phyloP scores from a whole-genome alignment of 345 rosid species.

The Draba incana region DNA sequence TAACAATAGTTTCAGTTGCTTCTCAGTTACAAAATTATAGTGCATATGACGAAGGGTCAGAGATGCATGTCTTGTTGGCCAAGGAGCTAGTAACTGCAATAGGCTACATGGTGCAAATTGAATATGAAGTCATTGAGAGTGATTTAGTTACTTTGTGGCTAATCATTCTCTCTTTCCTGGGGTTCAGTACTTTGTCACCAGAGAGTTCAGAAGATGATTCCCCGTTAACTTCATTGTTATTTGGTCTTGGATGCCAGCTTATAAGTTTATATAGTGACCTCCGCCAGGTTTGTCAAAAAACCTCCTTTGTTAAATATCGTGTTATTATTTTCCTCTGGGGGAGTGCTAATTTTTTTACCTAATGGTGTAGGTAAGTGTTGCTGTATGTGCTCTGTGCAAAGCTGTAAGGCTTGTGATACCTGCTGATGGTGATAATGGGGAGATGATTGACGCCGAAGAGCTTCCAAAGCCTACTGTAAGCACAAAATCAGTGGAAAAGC shows the following conservation, averaged over 20 bases:
- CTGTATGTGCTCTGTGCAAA: constrained; percentile 68
- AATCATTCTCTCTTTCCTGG: constrained; percentile 61
- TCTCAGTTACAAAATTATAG: constrained; percentile 43
- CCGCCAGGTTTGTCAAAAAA: constrained; percentile 74
- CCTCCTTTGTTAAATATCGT: not conserved
- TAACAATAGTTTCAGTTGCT: constrained; percentile 55
- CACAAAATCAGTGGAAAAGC: constrained; percentile 52
- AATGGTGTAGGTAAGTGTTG: constrained; percentile 66
- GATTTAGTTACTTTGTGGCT: constrained; percentile 71
- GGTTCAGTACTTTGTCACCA: constrained; percentile 48
- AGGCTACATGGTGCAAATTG: constrained; percentile 71
- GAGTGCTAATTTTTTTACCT: constrained; percentile 23
- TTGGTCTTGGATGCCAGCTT: constrained; percentile 70
- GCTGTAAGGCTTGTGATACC: constrained; percentile 60
- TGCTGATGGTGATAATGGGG: constrained; percentile 39
- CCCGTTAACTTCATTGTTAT: constrained; percentile 49
- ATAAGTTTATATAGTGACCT: constrained; percentile 78
- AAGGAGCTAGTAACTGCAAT: constrained; percentile 63
- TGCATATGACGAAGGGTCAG: constrained; percentile 40
- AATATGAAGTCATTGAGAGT: constrained; percentile 71
- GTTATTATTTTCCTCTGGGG: constrained; percentile 12
- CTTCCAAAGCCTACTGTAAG: constrained; percentile 37
- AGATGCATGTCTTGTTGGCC: constrained; percentile 52
- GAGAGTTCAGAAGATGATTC: constrained; percentile 43
- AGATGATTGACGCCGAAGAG: constrained; percentile 27